Evolutionary conservation across 2,329 filamentous ascomycete species (phyloP), one percentile per base, ranked within the genome.

Genomic region (Fusarium mangiferae): DNA sequence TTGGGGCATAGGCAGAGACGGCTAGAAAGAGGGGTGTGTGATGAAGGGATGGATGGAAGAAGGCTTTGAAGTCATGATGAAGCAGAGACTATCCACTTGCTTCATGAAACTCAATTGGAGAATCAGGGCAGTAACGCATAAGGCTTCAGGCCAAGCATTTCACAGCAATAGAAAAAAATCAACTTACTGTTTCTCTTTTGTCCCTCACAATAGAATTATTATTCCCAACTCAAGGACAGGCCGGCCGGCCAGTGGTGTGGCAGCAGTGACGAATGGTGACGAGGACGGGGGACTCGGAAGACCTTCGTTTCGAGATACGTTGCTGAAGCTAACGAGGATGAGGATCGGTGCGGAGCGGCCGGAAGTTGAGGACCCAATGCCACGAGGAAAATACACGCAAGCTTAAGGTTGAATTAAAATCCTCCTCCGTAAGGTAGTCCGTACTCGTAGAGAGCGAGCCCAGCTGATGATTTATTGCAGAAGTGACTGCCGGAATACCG

Each of bases 261-360:
- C 58, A 60, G 45, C 66, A 72, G 75, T 77, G 75, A 78, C 66
- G 76, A 71, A 70, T 70, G 56, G 66, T 72, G 69, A 72, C 62
- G 61, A 73, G 61, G 67, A 69, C 59, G 41, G 56, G 56, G 63
- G 44, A 57, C 49, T 70, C 60, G 42, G 46, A 56, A 51, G 38
- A 26, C 45, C 62, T 60, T 74, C 60, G 58, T 55, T 74, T 74
- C 58, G 62, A 68, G 58, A 52, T 57, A 74, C 56, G 69, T 51
- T 58, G 52, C 66, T 77, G 56, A 57, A 76, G 72, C 74, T 76
- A 77, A 64, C 56, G 69, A 75, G 65, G 72, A 76, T 57, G 69
- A 75, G 65, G 72, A 76, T 57, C 64, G 58, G 69, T 75, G 72
- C 66, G 62, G 62, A 67, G 70, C 68, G 66, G 65, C 72, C 63